Conservation (phyloP, 768 basidiomycete species). For the Boletus vinaceobasis region DNA sequence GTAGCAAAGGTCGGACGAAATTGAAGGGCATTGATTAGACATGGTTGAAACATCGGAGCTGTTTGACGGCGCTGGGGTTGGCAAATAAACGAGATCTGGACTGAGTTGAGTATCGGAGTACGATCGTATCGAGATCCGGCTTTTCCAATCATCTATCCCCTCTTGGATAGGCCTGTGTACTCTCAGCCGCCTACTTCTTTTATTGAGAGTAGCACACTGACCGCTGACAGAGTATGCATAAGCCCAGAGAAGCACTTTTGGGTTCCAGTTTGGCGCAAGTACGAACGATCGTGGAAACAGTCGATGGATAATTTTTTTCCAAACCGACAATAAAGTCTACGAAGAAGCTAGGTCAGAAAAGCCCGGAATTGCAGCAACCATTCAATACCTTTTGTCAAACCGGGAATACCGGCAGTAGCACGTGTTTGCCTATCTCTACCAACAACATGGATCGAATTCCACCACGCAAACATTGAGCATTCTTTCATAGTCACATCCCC, state of each 20-base stretch:
- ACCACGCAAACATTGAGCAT: conserved; percentile 75
- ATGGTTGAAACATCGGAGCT: not conserved
- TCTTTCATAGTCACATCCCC: conserved; percentile 77
- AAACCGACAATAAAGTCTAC: conserved; percentile 77
- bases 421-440: conserved; percentile 46
- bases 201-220: conserved; percentile 21
- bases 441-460: conserved; percentile 53
- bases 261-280: conserved; percentile 78
- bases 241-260: conserved; percentile 46
- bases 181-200: not conserved
- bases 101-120: conserved; percentile 22
- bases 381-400: conserved; percentile 63
- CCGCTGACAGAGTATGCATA: conserved; percentile 68
- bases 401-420: conserved; percentile 56
- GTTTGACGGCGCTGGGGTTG: not conserved
- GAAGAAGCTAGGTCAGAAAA: not conserved
- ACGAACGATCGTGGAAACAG: conserved; percentile 77
- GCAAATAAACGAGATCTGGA: conserved; percentile 12
- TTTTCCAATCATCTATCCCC: conserved; percentile 70
- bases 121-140: conserved; percentile 67
- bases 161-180: conserved; percentile 55
- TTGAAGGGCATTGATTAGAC: conserved; percentile 18
- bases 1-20: conserved; percentile 53
- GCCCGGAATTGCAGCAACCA: not conserved
- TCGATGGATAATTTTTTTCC: conserved; percentile 82